Base-by-base conservation (phyloP, 257 asterid species). In the Rubia yunnanensis region DNA sequence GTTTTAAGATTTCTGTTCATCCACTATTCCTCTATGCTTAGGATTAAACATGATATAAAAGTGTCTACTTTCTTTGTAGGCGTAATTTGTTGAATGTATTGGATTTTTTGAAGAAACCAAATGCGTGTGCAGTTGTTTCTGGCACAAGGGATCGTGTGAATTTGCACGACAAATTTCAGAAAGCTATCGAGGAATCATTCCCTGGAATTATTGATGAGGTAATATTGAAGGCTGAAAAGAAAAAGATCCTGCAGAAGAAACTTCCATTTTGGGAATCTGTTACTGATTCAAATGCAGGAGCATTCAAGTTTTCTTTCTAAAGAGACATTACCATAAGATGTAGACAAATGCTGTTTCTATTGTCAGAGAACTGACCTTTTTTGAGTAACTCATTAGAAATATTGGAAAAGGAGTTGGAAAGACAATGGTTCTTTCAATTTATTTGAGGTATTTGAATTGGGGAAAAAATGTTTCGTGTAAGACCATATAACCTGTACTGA, bases 91-190 rank as follows among this genome's bases (percentile, higher is more conserved):
- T 88, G 82, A 86, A 80, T 57, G 99, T 92, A 22, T 63, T 92
- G 79, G 90, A 87, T 69, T 92, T 92, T 77, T 84, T 92, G 5
- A 86, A 85, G 82, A 78, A 73, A 85, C 99, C 99, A 63, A 92
- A 89, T 69, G 99, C 99, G 2, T 63, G 83, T 73, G 77, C 79
- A n/a, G 86, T 92, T 3, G 99, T 92, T 28, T 92, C 99, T 22
- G 97, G 99, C 26, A 92, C 99, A 41, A 88, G 82, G 64, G 97
- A 92, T 64, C 75, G 97, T 56, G 94, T 79, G 69, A 89, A 80
- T 76, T 74, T 89, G 75, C 82, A 92, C 15, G 88, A 89, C 62
- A 92, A 86, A 54, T 88, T 92, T 28, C 74, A 82, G 94, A 86
- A 77, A 32, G 95, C 94, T 35, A 80, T 92, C 7, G 84, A 77